Conservation (phyloP, 2,329 filamentous ascomycete genomes). For the Ascosphaera apis region DNA sequence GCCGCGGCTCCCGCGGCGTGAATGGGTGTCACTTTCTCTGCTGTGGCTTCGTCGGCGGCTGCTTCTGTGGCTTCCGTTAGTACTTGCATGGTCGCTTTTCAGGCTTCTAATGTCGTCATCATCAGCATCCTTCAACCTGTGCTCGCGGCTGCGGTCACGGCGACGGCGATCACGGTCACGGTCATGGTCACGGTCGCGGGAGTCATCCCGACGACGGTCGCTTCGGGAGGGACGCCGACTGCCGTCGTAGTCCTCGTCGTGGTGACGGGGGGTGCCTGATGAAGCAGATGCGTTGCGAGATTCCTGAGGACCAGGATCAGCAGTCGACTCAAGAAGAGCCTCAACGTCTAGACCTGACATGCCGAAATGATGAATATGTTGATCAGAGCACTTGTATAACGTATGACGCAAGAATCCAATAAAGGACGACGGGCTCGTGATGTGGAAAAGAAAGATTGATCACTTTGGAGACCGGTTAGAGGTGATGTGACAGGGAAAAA, state of each 20-base stretch:
- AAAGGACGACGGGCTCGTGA: background rate
- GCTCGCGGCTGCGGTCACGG: slow-evolving; percentile 36
- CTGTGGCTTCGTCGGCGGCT: slow-evolving; percentile 51
- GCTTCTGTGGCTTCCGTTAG: slow-evolving; percentile 49
- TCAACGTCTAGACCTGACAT: slow-evolving; percentile 66
- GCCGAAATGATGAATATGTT: slow-evolving; percentile 11
- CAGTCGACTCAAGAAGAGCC: slow-evolving; percentile 69
- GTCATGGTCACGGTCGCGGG: slow-evolving; percentile 31
- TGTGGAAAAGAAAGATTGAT: background rate
- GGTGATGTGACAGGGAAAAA: background rate
- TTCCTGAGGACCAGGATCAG: slow-evolving; percentile 29
- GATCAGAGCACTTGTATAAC: slow-evolving; percentile 12
- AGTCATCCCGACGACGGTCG: slow-evolving; percentile 33
- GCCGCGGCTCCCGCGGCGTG: slow-evolving; percentile 45
- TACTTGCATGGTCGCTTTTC: slow-evolving; percentile 50
- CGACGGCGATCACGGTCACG: slow-evolving; percentile 32
- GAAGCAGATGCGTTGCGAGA: background rate
- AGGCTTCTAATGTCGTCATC: slow-evolving; percentile 41
- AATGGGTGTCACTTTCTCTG: slow-evolving; percentile 38
- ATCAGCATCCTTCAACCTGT: slow-evolving; percentile 23
- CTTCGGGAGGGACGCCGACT: slow-evolving; percentile 12
- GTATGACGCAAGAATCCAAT: slow-evolving; percentile 6
- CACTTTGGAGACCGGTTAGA: background rate
- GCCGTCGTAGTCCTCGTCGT: background rate
- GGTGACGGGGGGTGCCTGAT: background rate